Evolutionary conservation across 257 asterid species (phyloP).

Genomic region (Thymus quinquecostatus): DNA sequence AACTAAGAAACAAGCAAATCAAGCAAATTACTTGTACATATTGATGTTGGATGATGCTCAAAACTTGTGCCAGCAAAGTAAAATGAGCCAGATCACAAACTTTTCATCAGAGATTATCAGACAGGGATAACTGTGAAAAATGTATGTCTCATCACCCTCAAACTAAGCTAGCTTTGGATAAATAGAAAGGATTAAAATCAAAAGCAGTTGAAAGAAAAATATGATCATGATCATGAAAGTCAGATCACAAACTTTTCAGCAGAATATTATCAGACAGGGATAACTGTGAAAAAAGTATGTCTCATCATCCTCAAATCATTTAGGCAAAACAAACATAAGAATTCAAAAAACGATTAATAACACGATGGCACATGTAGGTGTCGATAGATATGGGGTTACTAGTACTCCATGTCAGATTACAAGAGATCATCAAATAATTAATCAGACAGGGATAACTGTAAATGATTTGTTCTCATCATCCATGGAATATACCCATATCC

Average conservation of each 20-base stretch:
- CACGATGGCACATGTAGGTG: too few relatives aligned
- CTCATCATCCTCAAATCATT: constrained; percentile 43
- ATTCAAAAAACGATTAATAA: background rate
- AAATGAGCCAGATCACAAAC: constrained; percentile 50
- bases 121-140: constrained; percentile 65
- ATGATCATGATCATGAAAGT: constrained; percentile 12
- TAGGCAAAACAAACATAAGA: background rate
- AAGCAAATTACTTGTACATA: too few relatives aligned
- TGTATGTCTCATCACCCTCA: constrained; percentile 48
- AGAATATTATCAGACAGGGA: constrained; percentile 55
- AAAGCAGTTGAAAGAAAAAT: background rate
- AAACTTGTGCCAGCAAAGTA: too few relatives aligned
- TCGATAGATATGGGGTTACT: background rate
- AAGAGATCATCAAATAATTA: constrained; percentile 44
- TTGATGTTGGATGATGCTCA: too few relatives aligned
- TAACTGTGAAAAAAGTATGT: constrained; percentile 51
- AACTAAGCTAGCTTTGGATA: background rate
- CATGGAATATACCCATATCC: constrained; percentile 36
- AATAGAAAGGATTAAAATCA: background rate
- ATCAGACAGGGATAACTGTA: constrained; percentile 97
- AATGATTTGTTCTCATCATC: constrained; percentile 55
- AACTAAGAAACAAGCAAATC: background rate
- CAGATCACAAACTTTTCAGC: constrained; percentile 55
- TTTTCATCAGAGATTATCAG: constrained; percentile 46
- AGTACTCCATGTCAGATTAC: constrained; percentile 59